Evolutionary conservation across 768 basidiomycete species (phyloP).

Genomic region (Suillus sp.): DNA sequence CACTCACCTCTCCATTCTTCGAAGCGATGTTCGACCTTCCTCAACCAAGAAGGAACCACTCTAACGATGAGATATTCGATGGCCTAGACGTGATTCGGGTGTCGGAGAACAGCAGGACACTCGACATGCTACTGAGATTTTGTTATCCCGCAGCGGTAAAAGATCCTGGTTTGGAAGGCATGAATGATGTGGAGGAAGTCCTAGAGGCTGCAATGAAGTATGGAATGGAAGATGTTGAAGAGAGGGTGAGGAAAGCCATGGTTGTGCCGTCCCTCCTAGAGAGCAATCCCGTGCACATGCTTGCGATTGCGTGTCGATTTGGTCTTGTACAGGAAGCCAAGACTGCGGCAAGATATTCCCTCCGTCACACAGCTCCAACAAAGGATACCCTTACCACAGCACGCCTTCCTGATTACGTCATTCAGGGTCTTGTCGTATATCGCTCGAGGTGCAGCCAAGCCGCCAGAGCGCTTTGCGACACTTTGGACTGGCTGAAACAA

Average conservation of each 20-base stretch:
- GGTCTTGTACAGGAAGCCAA: slow-evolving; percentile 33
- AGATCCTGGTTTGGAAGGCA: slow-evolving; percentile 22
- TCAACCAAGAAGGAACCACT: slow-evolving; percentile 15
- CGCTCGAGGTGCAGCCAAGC: slow-evolving; percentile 25
- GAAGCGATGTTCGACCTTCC: slow-evolving; percentile 36
- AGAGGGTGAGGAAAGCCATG: slow-evolving; percentile 27
- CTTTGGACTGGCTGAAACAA: slow-evolving; percentile 26
- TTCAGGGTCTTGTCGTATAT: slow-evolving; percentile 21
- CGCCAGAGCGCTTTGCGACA: slow-evolving; percentile 22
- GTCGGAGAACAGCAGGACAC: slow-evolving; percentile 27
- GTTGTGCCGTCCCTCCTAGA: slow-evolving; percentile 30
- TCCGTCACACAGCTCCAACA: slow-evolving; percentile 23
- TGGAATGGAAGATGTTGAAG: slow-evolving; percentile 30
- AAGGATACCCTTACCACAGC: slow-evolving; percentile 3
- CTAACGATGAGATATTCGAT: slow-evolving; percentile 17
- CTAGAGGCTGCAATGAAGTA: slow-evolving; percentile 36
- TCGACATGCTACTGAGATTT: slow-evolving; percentile 37
- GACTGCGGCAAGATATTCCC: slow-evolving; percentile 30
- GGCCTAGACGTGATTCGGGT: slow-evolving; percentile 32
- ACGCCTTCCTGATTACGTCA: slow-evolving; percentile 17
- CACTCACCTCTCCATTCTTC: slow-evolving; percentile 33
- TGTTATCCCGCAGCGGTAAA: slow-evolving; percentile 37
- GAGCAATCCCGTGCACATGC: slow-evolving; percentile 31
- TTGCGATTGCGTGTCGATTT: slow-evolving; percentile 38
- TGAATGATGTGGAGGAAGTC: slow-evolving; percentile 24